phyloP scores from a whole-genome alignment of 202 grass and related monocot genomes.

The Setaria italica region DNA sequence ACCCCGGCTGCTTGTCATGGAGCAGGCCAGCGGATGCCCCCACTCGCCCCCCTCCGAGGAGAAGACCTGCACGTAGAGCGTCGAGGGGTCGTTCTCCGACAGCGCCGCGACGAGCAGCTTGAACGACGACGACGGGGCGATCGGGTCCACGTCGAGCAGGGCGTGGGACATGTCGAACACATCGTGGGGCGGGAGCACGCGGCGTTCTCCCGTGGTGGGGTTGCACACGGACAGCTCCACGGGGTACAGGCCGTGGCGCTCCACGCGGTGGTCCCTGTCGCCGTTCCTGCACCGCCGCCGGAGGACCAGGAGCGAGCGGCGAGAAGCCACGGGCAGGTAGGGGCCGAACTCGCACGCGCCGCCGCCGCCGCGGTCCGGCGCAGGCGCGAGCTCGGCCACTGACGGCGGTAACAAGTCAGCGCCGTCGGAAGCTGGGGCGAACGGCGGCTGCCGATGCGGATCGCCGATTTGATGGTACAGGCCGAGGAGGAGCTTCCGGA shows the following conservation, averaged over 20 bases:
- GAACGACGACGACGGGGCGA: neutral
- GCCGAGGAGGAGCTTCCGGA: slow-evolving; percentile 18
- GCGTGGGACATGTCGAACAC: neutral
- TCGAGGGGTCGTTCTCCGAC: neutral
- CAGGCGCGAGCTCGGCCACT: neutral
- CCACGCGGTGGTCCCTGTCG: neutral
- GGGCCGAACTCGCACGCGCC: neutral
- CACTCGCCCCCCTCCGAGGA: slow-evolving; percentile 5
- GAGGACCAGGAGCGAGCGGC: slow-evolving; percentile 30
- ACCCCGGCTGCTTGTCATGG: neutral
- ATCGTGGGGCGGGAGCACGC: slow-evolving; percentile 30
- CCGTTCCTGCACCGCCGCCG: neutral
- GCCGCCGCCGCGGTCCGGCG: neutral
- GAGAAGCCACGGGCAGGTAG: slow-evolving; percentile 5
- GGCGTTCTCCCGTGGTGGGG: slow-evolving; percentile 7
- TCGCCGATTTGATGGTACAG: neutral
- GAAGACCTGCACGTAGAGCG: slow-evolving; percentile 38
- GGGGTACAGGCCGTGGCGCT: neutral
- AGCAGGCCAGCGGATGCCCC: neutral
- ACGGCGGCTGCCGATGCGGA: neutral
- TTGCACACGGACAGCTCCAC: slow-evolving; percentile 29
- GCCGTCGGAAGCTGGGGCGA: neutral
- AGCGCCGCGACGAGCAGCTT: slow-evolving; percentile 38
- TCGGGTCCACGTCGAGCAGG: slow-evolving; percentile 18
- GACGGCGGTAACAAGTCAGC: neutral